A percentile compares a stretch with the other conserved stretches of the same genome.
Conservation (phyloP, 441 rosid species). For the Gossypium gossypioides region DNA sequence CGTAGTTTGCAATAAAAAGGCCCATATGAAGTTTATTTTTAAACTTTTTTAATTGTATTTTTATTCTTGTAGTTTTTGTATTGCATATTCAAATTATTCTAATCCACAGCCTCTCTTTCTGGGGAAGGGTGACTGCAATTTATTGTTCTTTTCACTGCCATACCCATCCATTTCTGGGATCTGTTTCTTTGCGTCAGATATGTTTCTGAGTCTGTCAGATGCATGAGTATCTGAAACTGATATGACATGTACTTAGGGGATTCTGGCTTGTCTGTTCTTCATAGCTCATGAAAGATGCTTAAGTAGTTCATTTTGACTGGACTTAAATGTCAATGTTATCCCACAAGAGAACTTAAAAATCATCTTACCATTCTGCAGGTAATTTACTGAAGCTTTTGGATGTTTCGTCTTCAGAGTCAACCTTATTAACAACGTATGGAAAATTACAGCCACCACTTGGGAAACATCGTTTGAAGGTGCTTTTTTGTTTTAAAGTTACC, state of each 20-base stretch:
- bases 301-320: background rate
- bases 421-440: slow-evolving; percentile 73
- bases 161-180: background rate
- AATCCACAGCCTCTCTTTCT: background rate
- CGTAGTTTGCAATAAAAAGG: background rate
- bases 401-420: slow-evolving; percentile 45
- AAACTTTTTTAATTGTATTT: background rate
- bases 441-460: slow-evolving; percentile 95
- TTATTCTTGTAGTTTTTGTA: background rate
- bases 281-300: background rate
- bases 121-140: background rate
- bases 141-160: background rate
- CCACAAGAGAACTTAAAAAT: background rate
- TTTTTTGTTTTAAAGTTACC: slow-evolving; percentile 1
- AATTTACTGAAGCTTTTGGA: slow-evolving; percentile 73
- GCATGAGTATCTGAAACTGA: background rate
- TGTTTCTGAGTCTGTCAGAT: background rate
- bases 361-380: slow-evolving; percentile 39
- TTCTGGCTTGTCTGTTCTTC: background rate
- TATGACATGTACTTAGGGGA: background rate
- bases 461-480: slow-evolving; percentile 82
- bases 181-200: background rate
- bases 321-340: background rate
- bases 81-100: background rate
- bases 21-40: background rate